Base-by-base conservation (phyloP, 345 rosid genomes). In the Euphorbia peplus region DNA sequence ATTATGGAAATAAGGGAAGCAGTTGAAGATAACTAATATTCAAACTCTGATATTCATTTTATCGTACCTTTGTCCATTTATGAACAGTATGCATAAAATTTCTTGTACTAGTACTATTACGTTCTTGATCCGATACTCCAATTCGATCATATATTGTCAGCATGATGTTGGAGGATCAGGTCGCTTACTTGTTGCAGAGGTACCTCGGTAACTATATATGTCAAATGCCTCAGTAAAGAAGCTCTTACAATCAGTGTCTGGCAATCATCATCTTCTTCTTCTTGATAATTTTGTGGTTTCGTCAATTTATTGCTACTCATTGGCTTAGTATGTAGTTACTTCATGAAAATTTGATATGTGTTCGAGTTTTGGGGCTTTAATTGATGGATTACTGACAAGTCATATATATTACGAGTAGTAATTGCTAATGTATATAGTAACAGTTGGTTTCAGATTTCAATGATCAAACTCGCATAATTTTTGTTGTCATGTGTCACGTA, bases 101-200 rank as follows among this genome's bases (percentile, higher is more conserved):
- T n/a, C n/a, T n/a, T n/a, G n/a, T n/a, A n/a, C n/a, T n/a, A n/a
- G n/a, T n/a, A n/a, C n/a, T n/a, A n/a, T n/a, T n/a, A n/a, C n/a
- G 9, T n/a, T n/a, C n/a, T 11, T 62, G 60, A 66, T 21, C 19
- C 6, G 29, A n/a, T n/a, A n/a, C n/a, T n/a, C n/a, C n/a, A n/a
- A n/a, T n/a, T n/a, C n/a, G n/a, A 50, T 4, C 13, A 66, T 4
- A 53, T 19, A 29, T 35, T 24, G 44, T 10, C 44, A n/a, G 19
- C 44, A 35, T 72, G 83, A 95, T 95, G 99, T 85, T 95, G 92
- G 99, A 95, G 85, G 99, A 95, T 87, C 98, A 95, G 75, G 99
- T 95, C 37, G 92, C 99, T 48, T 76, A 85, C 71, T 82, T 95
- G 79, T 79, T 95, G 71, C 95, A 95, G 82, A 77, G 87, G 75